Evolutionary conservation across 805 yeast species (phyloP), one percentile per base, ranked within the genome.

Genomic region (Suhomyces sp.): DNA sequence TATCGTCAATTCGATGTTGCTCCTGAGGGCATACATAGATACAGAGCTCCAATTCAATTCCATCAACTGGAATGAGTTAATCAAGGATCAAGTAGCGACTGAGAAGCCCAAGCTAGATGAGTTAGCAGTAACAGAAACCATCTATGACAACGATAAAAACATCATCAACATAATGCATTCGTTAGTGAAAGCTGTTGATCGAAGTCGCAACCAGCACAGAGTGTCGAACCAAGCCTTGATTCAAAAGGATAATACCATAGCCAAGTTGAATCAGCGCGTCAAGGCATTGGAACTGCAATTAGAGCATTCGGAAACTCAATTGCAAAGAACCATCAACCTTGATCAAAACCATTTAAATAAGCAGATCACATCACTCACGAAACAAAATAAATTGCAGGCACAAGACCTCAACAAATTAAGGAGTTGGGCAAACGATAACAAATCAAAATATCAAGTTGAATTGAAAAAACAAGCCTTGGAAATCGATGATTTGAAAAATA

Each of bases 91-190:
- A 53, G 24, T 56, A 6, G 49, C 59, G 3, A 43, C 54, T 8
- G 40, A 49, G 13, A 58, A 53, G 12, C 31, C 49, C 20, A 44
- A 51, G n/a, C 37, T 51, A n/a, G 48, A 48, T 8, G 57, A 61
- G 12, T 53, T 71, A 40, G 52, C 56, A 21, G 49, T 69, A 10
- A 66, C 69, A 4, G 73, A 70, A 13, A 47, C 49, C 12, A 44
- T 71, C 20, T 75, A 69, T 51, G 64, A 66, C 46, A 71, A 70
- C 48, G 76, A 71, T 50, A 64, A 63, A 37, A 61, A 63, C 25
- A 52, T 63, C 21, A 69, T 75, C 44, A 74, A 75, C 52, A 64
- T 71, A 33, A 62, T 75, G 1, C 71, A 73, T 54, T 65, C 73
- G 10, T 54, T 71, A 12, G 48, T 63, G 65, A 29, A 51, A 63